These are phyloP conservation scores for Erysimum cheiri DNA, from an alignment of 441 rosid genomes.

Conservation along the genomic window DNA sequence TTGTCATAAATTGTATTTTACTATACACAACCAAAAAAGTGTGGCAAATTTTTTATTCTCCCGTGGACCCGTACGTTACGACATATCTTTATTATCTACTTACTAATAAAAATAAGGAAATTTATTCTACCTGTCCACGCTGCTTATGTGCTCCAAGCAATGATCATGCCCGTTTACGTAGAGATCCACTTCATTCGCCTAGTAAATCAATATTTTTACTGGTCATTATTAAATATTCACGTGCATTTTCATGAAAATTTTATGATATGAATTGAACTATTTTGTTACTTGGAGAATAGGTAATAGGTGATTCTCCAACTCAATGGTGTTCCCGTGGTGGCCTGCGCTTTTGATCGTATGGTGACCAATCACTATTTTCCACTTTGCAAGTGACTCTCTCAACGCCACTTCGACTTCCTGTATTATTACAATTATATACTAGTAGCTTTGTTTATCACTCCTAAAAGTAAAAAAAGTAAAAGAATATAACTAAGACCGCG, in stretches of 20 bases:
- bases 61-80: neutral
- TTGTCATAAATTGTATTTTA: slow-evolving; percentile 56
- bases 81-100: neutral
- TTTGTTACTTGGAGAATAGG: slow-evolving; percentile 68
- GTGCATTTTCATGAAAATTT: slow-evolving; percentile 2
- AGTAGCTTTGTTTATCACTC: slow-evolving; percentile 41
- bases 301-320: slow-evolving; percentile 56
- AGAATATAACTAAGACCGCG: neutral
- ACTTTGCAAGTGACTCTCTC: slow-evolving; percentile 59
- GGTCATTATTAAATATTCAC: neutral
- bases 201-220: neutral
- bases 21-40: slow-evolving; percentile 36
- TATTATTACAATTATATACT: neutral
- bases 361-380: slow-evolving; percentile 91
- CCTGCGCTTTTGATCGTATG: slow-evolving; percentile 81
- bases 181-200: slow-evolving; percentile 59
- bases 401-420: slow-evolving; percentile 40
- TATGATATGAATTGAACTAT: neutral
- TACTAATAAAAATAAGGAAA: neutral
- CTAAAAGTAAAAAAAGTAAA: too few relatives aligned
- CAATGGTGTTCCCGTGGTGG: slow-evolving; percentile 66
- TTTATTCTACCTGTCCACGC: slow-evolving; percentile 38
- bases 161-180: slow-evolving; percentile 69
- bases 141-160: slow-evolving; percentile 55
- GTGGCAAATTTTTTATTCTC: slow-evolving; percentile 17